phyloP scores from a whole-genome alignment of 352 stramenopile species.

The Pythium utonaiense region DNA sequence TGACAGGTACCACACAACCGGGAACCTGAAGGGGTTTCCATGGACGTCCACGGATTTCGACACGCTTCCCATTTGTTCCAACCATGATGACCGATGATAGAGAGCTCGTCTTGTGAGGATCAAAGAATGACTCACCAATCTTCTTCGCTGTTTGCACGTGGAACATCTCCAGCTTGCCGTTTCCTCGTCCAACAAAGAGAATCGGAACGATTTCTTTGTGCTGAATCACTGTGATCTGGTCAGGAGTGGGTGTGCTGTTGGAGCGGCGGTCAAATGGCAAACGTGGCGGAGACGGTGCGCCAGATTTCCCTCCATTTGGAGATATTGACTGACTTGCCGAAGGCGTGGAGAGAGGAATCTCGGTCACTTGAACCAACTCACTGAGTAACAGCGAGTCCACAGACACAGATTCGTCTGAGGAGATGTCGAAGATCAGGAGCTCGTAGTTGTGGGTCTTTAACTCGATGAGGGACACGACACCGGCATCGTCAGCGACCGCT shows the following conservation, averaged over 20 bases:
- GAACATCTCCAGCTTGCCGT: constrained; percentile 70
- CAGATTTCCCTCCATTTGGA: constrained; percentile 2
- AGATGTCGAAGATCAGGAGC: constrained; percentile 53
- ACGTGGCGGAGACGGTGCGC: constrained; percentile 5
- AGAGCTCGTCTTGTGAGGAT: constrained; percentile 32
- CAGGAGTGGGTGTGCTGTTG: constrained; percentile 4
- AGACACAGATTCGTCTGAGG: constrained; percentile 41
- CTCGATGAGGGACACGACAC: constrained; percentile 59
- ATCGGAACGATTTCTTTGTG: constrained; percentile 55
- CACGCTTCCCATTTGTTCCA: constrained; percentile 36
- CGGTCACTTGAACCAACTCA: constrained; percentile 58
- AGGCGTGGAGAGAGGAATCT: constrained; percentile 35
- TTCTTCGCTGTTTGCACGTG: constrained; percentile 65
- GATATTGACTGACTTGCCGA: not conserved
- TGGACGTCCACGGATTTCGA: constrained; percentile 37
- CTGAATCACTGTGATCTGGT: constrained; percentile 25
- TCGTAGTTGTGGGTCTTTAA: constrained; percentile 48
- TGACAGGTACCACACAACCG: not conserved
- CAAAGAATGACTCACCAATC: constrained; percentile 57
- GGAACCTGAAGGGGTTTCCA: constrained; percentile 22
- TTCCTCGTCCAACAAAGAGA: constrained; percentile 66
- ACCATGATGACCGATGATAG: constrained; percentile 70
- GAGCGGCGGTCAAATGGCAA: constrained; percentile 13
- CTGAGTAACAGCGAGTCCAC: constrained; percentile 65
- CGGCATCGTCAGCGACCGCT: constrained; percentile 47